Evolutionary conservation across 768 basidiomycete species (phyloP).

Genomic region (Rhodosporidiobolus sp.): DNA sequence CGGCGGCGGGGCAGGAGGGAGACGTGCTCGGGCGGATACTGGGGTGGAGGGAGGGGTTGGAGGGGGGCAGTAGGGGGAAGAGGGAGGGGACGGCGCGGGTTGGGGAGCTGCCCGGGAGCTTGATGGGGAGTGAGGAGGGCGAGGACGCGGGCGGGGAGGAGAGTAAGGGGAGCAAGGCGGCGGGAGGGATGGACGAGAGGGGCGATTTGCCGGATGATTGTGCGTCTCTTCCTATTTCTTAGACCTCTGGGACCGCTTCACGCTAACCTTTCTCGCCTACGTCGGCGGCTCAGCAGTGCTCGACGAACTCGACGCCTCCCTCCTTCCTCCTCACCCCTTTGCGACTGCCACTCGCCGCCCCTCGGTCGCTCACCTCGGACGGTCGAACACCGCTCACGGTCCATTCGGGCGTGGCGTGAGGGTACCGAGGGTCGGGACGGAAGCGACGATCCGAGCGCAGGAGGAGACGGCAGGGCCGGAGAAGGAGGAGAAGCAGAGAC

Average conservation of each 20-base stretch:
- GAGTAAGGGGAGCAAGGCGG: not conserved
- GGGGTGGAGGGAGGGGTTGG: conserved; percentile 11
- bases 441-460: not conserved
- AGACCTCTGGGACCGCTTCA: not conserved
- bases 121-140: not conserved
- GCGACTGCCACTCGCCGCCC: not conserved
- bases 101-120: not conserved
- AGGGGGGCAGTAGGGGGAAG: not conserved
- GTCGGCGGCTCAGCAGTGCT: conserved; percentile 6
- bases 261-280: not conserved
- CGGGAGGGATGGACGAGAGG: not conserved
- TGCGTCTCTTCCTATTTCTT: not conserved
- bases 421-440: not conserved
- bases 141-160: not conserved
- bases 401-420: conserved; percentile 25
- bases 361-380: not conserved
- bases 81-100: not conserved
- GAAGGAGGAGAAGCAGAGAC: too few relatives aligned
- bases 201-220: conserved; percentile 33
- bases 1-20: conserved; percentile 22
- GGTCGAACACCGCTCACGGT: too few relatives aligned
- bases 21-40: conserved; percentile 40
- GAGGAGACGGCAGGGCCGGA: too few relatives aligned
- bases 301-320: conserved; percentile 13
- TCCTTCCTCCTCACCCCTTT: not conserved